Percentiles rank a stretch among this genome's conserved stretches.
Conservation (phyloP, 192 early-diverging fungal species). For the Diversispora epigaea region DNA sequence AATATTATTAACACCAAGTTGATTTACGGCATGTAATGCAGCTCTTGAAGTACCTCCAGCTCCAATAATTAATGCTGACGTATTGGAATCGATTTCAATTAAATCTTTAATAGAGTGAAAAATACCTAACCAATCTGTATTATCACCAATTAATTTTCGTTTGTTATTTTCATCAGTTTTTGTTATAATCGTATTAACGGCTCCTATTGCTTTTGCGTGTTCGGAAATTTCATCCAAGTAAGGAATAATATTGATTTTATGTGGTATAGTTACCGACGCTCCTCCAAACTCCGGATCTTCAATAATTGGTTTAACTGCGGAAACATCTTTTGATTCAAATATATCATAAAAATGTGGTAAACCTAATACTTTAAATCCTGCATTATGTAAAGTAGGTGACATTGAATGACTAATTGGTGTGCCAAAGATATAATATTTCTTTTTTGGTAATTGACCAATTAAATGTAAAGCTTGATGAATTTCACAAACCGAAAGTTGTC, state of each 20-base stretch:
- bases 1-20: slow-evolving; percentile 65
- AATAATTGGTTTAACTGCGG: slow-evolving; percentile 54
- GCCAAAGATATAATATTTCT: slow-evolving; percentile 85
- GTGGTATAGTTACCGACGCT: slow-evolving; percentile 93
- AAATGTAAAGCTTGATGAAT: slow-evolving; percentile 72
- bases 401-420: slow-evolving; percentile 86
- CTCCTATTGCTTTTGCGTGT: slow-evolving; percentile 85
- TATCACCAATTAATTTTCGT: slow-evolving; percentile 74
- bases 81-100: slow-evolving; percentile 34
- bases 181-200: slow-evolving; percentile 85
- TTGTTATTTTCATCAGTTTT: slow-evolving; percentile 35
- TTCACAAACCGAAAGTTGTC: slow-evolving; percentile 82
- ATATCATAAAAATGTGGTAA: slow-evolving; percentile 81
- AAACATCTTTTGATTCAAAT: slow-evolving; percentile 65
- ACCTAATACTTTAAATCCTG: slow-evolving; percentile 81
- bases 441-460: slow-evolving; percentile 66
- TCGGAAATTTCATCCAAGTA: slow-evolving; percentile 72
- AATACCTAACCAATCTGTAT: slow-evolving; percentile 97
- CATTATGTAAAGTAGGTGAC: slow-evolving; percentile 91
- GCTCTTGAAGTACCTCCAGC: slow-evolving; percentile 94
- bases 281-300: slow-evolving; percentile 77
- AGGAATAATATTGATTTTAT: slow-evolving; percentile 84
- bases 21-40: slow-evolving; percentile 80
- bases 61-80: slow-evolving; percentile 80
- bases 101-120: slow-evolving; percentile 57